These are phyloP conservation scores for Pythium rishiriense DNA, from an alignment of 352 stramenopile genomes.

Conservation along the genomic window DNA sequence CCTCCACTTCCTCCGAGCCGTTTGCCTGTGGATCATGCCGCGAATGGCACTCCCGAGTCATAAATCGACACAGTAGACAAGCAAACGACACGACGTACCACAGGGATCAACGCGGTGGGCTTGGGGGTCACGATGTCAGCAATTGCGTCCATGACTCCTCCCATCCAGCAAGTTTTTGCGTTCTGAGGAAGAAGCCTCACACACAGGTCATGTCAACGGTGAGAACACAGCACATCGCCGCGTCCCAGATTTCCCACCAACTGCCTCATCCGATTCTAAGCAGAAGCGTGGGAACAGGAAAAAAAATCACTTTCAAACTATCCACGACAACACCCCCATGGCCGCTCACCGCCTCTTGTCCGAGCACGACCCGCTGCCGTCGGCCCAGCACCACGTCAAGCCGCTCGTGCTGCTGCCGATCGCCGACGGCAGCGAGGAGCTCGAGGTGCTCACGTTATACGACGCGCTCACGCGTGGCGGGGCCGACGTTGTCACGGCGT, in stretches of 20 bases:
- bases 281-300: neutral
- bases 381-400: slow-evolving; percentile 41
- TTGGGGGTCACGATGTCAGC: slow-evolving; percentile 61
- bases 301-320: neutral
- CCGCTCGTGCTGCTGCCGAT: slow-evolving; percentile 62
- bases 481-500: slow-evolving; percentile 58
- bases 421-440: slow-evolving; percentile 63
- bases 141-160: slow-evolving; percentile 46
- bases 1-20: slow-evolving; percentile 68
- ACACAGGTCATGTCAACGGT: too few species aligned
- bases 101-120: slow-evolving; percentile 60
- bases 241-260: slow-evolving; percentile 2
- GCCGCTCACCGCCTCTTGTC: slow-evolving; percentile 22
- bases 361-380: slow-evolving; percentile 20
- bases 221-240: too few species aligned
- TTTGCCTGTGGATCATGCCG: too few species aligned
- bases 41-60: too few species aligned
- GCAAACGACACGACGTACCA: slow-evolving; percentile 30
- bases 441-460: slow-evolving; percentile 64
- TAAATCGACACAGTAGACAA: too few species aligned
- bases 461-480: slow-evolving; percentile 59
- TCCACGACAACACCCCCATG: slow-evolving; percentile 6
- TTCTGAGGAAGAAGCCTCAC: neutral
- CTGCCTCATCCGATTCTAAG: slow-evolving; percentile 1
- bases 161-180: slow-evolving; percentile 34